Conservation (phyloP, 1,139 yeast genomes). For the Scheffersomyces lignicola region DNA sequence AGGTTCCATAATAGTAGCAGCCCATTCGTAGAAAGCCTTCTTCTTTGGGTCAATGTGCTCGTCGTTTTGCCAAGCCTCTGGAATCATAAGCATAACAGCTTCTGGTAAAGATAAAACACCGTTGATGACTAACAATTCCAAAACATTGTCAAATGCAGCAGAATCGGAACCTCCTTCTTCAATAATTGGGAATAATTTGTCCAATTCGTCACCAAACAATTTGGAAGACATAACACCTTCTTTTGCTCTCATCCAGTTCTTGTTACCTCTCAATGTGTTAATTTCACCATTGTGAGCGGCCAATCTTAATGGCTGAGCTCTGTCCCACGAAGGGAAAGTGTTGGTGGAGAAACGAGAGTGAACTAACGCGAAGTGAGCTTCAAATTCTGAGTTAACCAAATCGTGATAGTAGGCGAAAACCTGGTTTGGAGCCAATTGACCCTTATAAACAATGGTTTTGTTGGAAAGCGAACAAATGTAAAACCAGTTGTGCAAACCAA, state of each 20-base stretch:
- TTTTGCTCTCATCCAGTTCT: conserved; percentile 98
- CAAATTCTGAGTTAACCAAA: conserved; percentile 85
- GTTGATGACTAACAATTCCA: conserved; percentile 86
- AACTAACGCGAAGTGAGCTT: conserved; percentile 93
- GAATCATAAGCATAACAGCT: conserved; percentile 95
- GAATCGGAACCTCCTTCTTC: conserved; percentile 99
- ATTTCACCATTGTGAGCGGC: conserved; percentile 99
- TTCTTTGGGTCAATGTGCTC: conserved; percentile 82
- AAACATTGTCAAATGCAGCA: conserved; percentile 96
- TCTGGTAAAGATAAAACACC: conserved; percentile 93
- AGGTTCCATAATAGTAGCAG: conserved; percentile 98
- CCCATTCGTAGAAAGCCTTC: conserved; percentile 98
- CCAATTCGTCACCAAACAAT: conserved; percentile 88
- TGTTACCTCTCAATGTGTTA: conserved; percentile 94
- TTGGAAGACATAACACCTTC: conserved; percentile 94
- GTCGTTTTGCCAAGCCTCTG: conserved; percentile 98
- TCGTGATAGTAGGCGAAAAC: conserved; percentile 95
- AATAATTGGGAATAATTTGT: conserved; percentile 87
- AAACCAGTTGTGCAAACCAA: conserved; percentile 96
- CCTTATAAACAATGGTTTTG: conserved; percentile 92
- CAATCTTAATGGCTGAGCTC: conserved; percentile 97
- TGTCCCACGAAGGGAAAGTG: conserved; percentile 99
- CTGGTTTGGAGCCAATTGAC: conserved; percentile 95
- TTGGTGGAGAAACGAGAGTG: conserved; percentile 98
- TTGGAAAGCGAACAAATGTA: conserved; percentile 91